These are phyloP conservation scores for Volvox africanus DNA, from an alignment of 139 green algal genomes.

Conservation along the genomic window DNA sequence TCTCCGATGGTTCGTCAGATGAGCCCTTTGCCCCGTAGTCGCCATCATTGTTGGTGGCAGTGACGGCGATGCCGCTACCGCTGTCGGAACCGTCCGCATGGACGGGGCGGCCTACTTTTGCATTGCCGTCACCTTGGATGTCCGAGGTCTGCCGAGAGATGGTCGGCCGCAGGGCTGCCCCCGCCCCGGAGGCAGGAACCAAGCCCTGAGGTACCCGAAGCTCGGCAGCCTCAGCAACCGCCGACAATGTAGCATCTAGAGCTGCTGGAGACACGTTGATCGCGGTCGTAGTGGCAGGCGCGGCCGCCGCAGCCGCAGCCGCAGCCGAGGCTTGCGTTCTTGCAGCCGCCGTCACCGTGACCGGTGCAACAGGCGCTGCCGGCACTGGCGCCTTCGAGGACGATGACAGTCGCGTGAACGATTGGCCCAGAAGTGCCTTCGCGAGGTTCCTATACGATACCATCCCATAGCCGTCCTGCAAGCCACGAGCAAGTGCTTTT, in stretches of 20 bases:
- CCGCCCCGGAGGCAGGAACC: no score
- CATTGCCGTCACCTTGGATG: neutral
- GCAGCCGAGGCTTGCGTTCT: neutral
- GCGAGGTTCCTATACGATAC: constrained; percentile 28
- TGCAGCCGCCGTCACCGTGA: neutral
- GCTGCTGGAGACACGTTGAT: neutral
- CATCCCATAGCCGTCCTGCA: constrained; percentile 36
- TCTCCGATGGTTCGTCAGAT: neutral
- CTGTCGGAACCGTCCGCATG: no score
- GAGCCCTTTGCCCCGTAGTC: neutral
- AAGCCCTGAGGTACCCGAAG: no score
- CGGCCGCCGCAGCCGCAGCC: neutral
- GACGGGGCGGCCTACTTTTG: no score
- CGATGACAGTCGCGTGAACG: neutral
- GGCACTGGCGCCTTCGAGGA: neutral
- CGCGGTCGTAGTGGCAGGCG: neutral
- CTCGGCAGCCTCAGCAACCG: neutral
- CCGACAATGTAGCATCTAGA: neutral
- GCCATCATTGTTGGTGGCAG: neutral
- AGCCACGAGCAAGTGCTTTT: constrained; percentile 17
- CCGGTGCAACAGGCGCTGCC: neutral
- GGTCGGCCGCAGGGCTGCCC: neutral
- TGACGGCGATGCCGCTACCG: neutral
- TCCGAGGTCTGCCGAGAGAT: neutral
- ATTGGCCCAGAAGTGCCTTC: neutral